These are phyloP conservation scores for Thecaphora thlaspeos DNA, from an alignment of 1,284 basidiomycete genomes.

Conservation along the genomic window DNA sequence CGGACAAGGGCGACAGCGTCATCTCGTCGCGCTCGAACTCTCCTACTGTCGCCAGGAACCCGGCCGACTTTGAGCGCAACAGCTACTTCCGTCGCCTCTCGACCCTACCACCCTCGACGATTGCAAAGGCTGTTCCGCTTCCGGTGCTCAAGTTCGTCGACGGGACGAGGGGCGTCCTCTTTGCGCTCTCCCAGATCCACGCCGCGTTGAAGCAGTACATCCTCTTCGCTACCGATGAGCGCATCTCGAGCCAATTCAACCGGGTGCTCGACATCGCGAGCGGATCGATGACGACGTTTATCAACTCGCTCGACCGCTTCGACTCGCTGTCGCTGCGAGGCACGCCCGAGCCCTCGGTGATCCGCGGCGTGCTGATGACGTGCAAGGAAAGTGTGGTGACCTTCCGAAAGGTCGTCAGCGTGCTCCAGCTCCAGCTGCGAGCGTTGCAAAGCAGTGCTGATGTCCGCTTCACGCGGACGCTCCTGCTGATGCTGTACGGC, in stretches of 20 bases:
- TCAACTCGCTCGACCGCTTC: conserved; percentile 86
- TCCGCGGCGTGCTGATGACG: conserved; percentile 76
- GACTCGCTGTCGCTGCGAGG: conserved; percentile 76
- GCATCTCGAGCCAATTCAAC: conserved; percentile 61
- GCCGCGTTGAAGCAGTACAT: conserved; percentile 86
- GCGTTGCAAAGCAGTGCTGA: conserved; percentile 71
- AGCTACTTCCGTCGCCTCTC: conserved; percentile 82
- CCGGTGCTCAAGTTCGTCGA: conserved; percentile 77
- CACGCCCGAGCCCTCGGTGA: conserved; percentile 69
- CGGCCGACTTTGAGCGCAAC: conserved; percentile 67
- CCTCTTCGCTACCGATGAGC: conserved; percentile 78
- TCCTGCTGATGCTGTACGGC: conserved; percentile 84
- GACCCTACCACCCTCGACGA: conserved; percentile 69
- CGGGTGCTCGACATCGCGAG: conserved; percentile 65
- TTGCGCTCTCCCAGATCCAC: conserved; percentile 88
- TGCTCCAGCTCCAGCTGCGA: conserved; percentile 78
- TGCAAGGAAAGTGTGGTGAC: conserved; percentile 81
- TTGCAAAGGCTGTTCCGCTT: conserved; percentile 71
- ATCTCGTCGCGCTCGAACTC: conserved; percentile 16
- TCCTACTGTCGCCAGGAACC: conserved; percentile 63
- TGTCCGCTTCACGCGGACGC: conserved; percentile 80
- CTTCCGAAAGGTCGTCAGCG: conserved; percentile 81
- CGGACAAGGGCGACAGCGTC: conserved; percentile 14
- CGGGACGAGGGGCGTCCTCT: conserved; percentile 84
- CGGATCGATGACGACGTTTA: conserved; percentile 77